Percentiles rank a stretch among this genome's conserved stretches.
Conservation (phyloP, 2,329 filamentous ascomycete species). For the Parafenestella ontariensis region DNA sequence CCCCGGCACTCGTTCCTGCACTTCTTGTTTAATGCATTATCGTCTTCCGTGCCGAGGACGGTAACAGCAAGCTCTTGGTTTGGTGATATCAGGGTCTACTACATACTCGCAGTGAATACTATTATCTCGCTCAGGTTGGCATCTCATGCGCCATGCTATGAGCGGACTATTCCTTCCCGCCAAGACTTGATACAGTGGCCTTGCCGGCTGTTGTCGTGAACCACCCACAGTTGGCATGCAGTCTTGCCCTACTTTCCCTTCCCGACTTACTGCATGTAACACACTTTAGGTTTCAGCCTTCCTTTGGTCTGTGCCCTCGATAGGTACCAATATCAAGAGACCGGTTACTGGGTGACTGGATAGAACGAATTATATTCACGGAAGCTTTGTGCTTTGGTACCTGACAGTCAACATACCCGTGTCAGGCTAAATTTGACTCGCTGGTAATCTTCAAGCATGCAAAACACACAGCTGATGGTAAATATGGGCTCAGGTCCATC, state of each 20-base stretch:
- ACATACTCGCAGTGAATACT: neutral
- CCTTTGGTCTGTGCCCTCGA: conserved; percentile 19
- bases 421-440: conserved; percentile 34
- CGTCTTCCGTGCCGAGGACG: neutral
- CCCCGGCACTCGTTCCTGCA: neutral
- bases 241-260: conserved; percentile 3
- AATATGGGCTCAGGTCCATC: conserved; percentile 14
- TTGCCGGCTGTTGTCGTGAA: conserved; percentile 1
- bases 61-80: neutral
- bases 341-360: conserved; percentile 1
- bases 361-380: conserved; percentile 6
- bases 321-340: conserved; percentile 17
- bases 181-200: neutral
- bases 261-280: conserved; percentile 18
- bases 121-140: neutral
- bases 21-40: neutral
- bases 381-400: conserved; percentile 18
- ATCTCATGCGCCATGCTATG: conserved; percentile 5
- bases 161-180: neutral
- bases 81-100: neutral
- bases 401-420: conserved; percentile 17
- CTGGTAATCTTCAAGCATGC: conserved; percentile 5
- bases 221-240: neutral
- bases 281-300: conserved; percentile 26
- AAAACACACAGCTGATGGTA: conserved; percentile 11